Conservation (phyloP, 2,329 filamentous ascomycete genomes). For the Exophiala bonariae region DNA sequence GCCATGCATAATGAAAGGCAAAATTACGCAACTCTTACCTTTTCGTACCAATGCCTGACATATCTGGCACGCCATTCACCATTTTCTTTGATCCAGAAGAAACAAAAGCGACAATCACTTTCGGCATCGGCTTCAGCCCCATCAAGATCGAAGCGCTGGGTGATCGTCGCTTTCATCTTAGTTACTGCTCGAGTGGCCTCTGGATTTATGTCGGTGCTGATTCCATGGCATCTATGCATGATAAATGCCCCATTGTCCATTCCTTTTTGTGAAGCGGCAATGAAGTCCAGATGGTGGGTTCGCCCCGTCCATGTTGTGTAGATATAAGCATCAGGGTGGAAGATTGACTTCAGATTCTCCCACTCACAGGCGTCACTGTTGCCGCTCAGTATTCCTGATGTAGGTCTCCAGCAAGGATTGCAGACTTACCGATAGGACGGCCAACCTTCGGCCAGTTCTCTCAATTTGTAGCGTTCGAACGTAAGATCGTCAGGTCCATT, state of each 20-base stretch:
- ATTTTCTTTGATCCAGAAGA: conserved; percentile 42
- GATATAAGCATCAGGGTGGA: conserved; percentile 47
- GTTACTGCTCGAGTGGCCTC: conserved; percentile 45
- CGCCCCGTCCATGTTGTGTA: conserved; percentile 53
- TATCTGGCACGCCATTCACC: conserved; percentile 46
- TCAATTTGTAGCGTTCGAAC: conserved; percentile 46
- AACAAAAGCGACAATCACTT: conserved; percentile 53
- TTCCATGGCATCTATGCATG: conserved; percentile 57
- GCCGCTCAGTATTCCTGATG: background rate
- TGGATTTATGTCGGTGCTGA: conserved; percentile 46
- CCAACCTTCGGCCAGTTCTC: conserved; percentile 52
- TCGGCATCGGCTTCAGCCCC: conserved; percentile 49
- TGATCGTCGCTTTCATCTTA: conserved; percentile 58
- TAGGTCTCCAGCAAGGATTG: background rate
- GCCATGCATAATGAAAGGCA: no score
- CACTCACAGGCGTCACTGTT: conserved; percentile 50
- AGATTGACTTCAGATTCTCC: conserved; percentile 52
- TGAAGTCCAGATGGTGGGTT: conserved; percentile 43
- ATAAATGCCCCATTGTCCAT: conserved; percentile 55
- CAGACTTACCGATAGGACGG: conserved; percentile 42
- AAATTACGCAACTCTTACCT: no score
- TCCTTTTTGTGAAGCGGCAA: conserved; percentile 50
- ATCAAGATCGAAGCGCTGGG: conserved; percentile 46
- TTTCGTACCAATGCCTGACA: conserved; percentile 54
- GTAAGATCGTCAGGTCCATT: conserved; percentile 47